Conservation (phyloP, 2,329 filamentous ascomycete genomes). For the Apiospora malaysiana region DNA sequence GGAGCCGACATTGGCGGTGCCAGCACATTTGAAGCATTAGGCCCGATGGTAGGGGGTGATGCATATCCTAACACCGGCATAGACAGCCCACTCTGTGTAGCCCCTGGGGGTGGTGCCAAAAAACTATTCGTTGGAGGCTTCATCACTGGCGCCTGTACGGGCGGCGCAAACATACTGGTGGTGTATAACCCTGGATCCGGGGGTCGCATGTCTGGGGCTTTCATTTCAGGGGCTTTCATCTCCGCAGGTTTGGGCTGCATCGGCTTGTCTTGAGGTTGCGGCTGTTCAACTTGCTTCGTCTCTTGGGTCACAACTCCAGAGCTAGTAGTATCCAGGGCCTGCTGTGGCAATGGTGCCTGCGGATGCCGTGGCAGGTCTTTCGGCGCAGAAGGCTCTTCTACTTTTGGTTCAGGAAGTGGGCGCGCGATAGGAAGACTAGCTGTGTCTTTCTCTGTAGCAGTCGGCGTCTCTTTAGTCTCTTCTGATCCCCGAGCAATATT, state of each 20-base stretch:
- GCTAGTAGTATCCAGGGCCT: neutral
- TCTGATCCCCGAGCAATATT: neutral
- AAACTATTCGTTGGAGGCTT: slow-evolving; percentile 39
- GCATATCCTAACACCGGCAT: slow-evolving; percentile 45
- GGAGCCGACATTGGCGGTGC: slow-evolving; percentile 51
- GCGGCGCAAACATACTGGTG: slow-evolving; percentile 42
- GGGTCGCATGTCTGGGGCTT: slow-evolving; percentile 34
- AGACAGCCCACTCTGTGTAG: slow-evolving; percentile 38
- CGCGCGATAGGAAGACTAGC: neutral
- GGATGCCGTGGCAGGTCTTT: neutral
- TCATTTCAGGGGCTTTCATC: slow-evolving; percentile 31
- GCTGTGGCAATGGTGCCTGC: neutral
- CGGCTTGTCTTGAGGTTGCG: neutral
- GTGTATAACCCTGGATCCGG: slow-evolving; percentile 39
- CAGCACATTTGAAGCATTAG: slow-evolving; percentile 46
- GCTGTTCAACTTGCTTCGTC: neutral
- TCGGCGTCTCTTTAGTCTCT: neutral
- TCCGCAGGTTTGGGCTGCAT: slow-evolving; percentile 22
- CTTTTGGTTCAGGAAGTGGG: neutral
- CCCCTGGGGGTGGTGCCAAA: slow-evolving; percentile 39
- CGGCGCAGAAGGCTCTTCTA: neutral
- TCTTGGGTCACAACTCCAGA: neutral
- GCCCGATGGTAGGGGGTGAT: slow-evolving; percentile 25
- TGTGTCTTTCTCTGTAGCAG: neutral
- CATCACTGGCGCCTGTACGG: slow-evolving; percentile 35